These are phyloP conservation scores for Termitomyces sp. DNA, from an alignment of 768 basidiomycete species.

Conservation along the genomic window DNA sequence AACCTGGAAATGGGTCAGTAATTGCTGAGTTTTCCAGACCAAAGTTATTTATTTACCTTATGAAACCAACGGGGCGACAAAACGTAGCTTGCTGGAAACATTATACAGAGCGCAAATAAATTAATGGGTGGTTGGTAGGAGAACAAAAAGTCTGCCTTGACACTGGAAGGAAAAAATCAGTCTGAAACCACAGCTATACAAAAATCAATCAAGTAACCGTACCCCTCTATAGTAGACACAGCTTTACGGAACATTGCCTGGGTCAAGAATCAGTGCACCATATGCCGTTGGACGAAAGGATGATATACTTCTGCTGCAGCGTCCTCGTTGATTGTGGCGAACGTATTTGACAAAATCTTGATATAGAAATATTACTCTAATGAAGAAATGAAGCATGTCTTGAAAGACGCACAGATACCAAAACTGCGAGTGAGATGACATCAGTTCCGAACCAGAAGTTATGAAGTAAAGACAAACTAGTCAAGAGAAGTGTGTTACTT, in stretches of 20 bases:
- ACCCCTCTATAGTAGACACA: constrained; percentile 93
- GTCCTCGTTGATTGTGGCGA: constrained; percentile 89
- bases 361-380: neutral
- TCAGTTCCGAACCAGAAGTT: neutral
- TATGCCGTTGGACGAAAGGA: neutral
- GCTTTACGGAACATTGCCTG: constrained; percentile 95
- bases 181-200: neutral
- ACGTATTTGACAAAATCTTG: constrained; percentile 92
- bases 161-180: constrained; percentile 32
- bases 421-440: constrained; percentile 36
- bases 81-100: constrained; percentile 83
- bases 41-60: constrained; percentile 45
- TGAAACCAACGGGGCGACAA: constrained; percentile 97
- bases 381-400: neutral
- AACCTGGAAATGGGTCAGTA: constrained; percentile 38
- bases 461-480: constrained; percentile 38
- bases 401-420: constrained; percentile 60
- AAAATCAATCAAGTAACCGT: constrained; percentile 5
- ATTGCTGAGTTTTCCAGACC: neutral
- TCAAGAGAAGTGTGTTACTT: constrained; percentile 88
- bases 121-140: constrained; percentile 95
- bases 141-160: constrained; percentile 88
- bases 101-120: constrained; percentile 75
- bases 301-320: constrained; percentile 77
- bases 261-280: constrained; percentile 1